Evolutionary conservation across 805 yeast genomes (phyloP).

Genomic region (Candida peoriensis): DNA sequence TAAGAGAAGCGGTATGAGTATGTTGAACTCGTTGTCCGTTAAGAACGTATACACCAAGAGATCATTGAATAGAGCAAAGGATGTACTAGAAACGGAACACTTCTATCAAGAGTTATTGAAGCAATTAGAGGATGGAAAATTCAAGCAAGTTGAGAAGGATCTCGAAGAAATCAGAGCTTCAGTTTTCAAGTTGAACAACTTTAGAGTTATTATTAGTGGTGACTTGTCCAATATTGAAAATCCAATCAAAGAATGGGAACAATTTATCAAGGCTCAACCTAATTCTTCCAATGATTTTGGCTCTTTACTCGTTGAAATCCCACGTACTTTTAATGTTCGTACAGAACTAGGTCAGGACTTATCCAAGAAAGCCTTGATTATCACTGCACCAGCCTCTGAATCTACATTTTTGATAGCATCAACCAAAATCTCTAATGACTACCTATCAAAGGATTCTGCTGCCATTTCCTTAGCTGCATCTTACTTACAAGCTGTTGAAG

Average conservation of each 20-base stretch:
- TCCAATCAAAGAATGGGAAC: conserved; percentile 60
- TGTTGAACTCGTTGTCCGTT: conserved; percentile 61
- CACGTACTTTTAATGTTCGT: conserved; percentile 47
- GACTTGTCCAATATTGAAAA: conserved; percentile 45
- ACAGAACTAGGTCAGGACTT: conserved; percentile 54
- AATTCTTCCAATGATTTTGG: background rate
- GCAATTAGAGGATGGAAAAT: conserved; percentile 51
- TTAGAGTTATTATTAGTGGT: conserved; percentile 68
- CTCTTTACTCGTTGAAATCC: conserved; percentile 34
- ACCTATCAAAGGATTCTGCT: conserved; percentile 54
- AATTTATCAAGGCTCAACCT: conserved; percentile 23
- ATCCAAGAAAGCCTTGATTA: conserved; percentile 49
- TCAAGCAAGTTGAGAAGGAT: conserved; percentile 38
- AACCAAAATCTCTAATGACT: conserved; percentile 55
- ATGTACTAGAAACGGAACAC: conserved; percentile 57
- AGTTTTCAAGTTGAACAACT: conserved; percentile 52
- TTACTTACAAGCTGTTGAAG: conserved; percentile 82
- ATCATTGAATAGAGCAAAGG: conserved; percentile 63
- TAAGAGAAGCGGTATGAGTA: conserved; percentile 40
- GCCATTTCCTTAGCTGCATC: conserved; percentile 70
- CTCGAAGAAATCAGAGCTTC: conserved; percentile 47
- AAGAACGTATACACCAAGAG: conserved; percentile 48
- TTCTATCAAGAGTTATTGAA: conserved; percentile 44
- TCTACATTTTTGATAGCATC: conserved; percentile 63
- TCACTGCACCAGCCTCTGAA: conserved; percentile 80